These are phyloP conservation scores for Puccinia hordei DNA, from an alignment of 1,284 basidiomycete species.

Conservation along the genomic window DNA sequence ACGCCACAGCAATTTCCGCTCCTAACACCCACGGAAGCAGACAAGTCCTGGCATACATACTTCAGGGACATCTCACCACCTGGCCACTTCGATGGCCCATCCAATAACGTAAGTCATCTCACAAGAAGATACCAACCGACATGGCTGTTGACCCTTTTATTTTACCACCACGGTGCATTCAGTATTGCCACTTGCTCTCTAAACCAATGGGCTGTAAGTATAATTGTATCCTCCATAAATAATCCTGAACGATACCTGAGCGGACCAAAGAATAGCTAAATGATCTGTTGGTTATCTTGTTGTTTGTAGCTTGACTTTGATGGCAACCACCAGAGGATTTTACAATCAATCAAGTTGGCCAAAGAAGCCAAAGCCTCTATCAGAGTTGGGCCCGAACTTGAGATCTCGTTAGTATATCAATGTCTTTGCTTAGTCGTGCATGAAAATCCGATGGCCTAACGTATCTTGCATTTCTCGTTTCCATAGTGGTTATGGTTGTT, in stretches of 20 bases:
- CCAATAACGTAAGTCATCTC: conserved; percentile 29
- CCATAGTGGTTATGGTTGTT: conserved; percentile 83
- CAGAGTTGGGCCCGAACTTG: conserved; percentile 97
- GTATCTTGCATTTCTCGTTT: background rate
- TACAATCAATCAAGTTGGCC: conserved; percentile 82
- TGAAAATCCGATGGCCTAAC: background rate
- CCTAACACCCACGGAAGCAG: no score
- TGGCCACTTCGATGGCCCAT: conserved; percentile 20
- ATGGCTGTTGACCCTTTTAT: background rate
- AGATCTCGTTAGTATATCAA: conserved; percentile 74
- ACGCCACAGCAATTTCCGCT: no score
- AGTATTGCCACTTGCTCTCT: conserved; percentile 45
- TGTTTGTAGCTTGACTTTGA: conserved; percentile 44
- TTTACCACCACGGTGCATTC: background rate
- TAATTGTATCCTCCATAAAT: background rate
- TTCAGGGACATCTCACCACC: no score
- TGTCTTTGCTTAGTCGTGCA: background rate
- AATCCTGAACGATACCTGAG: background rate
- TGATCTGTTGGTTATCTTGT: background rate
- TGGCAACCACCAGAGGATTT: conserved; percentile 72
- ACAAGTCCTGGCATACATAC: no score
- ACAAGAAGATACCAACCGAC: background rate
- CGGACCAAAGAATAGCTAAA: background rate
- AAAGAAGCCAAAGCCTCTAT: conserved; percentile 85
- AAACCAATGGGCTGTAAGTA: conserved; percentile 51